Evolutionary conservation across 805 yeast species (phyloP).

Genomic region (Wickerhamomyces xylosicus): DNA sequence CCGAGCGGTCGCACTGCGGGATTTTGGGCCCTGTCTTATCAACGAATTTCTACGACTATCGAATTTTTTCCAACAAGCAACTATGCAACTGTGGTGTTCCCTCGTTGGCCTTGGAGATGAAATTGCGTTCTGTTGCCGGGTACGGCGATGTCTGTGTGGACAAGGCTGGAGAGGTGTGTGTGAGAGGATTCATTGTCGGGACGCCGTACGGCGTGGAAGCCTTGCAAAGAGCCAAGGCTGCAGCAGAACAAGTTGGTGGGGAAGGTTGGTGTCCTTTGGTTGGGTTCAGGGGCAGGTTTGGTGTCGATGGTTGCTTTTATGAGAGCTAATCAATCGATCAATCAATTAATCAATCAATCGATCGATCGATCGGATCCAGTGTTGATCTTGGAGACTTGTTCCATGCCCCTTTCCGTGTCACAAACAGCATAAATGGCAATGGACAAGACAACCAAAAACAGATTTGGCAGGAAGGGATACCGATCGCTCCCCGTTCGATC

Average conservation of each 20-base stretch:
- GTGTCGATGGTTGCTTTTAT: constrained; percentile 66
- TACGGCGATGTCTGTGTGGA: too few relatives aligned
- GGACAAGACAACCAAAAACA: constrained; percentile 21
- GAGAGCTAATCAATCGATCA: constrained; percentile 22
- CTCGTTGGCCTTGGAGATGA: constrained; percentile 50
- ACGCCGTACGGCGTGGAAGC: constrained; percentile 27
- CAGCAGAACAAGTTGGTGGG: constrained; percentile 28
- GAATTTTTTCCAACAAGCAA: constrained; percentile 29
- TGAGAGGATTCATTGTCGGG: constrained; percentile 62
- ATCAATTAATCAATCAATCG: too few relatives aligned
- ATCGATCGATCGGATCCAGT: neutral
- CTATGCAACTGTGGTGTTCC: constrained; percentile 44
- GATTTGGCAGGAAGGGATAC: constrained; percentile 27
- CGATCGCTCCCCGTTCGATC: constrained; percentile 28
- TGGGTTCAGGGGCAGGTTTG: constrained; percentile 48
- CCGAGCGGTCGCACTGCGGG: constrained; percentile 35
- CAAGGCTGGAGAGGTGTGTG: constrained; percentile 36
- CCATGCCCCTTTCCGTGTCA: constrained; percentile 26
- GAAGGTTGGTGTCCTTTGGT: constrained; percentile 39
- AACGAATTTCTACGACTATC: constrained; percentile 53
- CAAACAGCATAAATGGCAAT: constrained; percentile 17
- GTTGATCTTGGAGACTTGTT: constrained; percentile 9
- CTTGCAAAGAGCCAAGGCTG: constrained; percentile 19
- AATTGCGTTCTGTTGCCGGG: constrained; percentile 25
- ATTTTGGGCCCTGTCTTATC: constrained; percentile 48